Evolutionary conservation across 148 eudicot species (phyloP).

Genomic region (Pouteria glomerata): DNA sequence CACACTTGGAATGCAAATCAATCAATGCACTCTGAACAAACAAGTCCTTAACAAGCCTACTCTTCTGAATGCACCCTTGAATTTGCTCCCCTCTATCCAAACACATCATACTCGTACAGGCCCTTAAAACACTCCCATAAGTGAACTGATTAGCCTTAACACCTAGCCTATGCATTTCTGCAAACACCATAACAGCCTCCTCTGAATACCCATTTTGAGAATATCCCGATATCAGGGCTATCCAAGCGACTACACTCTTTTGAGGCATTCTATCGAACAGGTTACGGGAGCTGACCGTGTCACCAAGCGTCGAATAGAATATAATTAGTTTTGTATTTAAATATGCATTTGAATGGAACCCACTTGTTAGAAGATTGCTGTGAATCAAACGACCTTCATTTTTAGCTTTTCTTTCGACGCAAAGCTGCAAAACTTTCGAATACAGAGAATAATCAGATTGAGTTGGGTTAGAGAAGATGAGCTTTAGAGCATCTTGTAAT

Average conservation of each 20-base stretch:
- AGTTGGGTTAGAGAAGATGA: constrained; percentile 6
- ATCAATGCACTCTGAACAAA: constrained; percentile 24
- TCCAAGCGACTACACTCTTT: constrained; percentile 19
- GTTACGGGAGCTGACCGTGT: constrained; percentile 7
- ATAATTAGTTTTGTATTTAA: constrained; percentile 12
- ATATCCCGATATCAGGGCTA: constrained; percentile 15
- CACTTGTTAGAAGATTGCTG: constrained; percentile 6
- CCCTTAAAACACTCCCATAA: constrained; percentile 18
- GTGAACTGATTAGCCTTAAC: constrained; percentile 19
- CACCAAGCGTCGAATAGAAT: constrained; percentile 13
- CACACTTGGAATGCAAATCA: constrained; percentile 19
- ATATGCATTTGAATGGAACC: constrained; percentile 9
- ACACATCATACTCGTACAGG: constrained; percentile 13
- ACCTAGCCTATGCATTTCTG: constrained; percentile 5
- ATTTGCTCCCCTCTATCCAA: constrained; percentile 15
- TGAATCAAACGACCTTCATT: constrained; percentile 17
- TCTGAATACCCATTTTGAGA: constrained; percentile 15
- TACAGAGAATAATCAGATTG: constrained; percentile 2
- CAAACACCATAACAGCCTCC: constrained; percentile 19
- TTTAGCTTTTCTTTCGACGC: constrained; percentile 4
- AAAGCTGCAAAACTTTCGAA: constrained; percentile 7
- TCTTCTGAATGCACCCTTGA: constrained; percentile 16
- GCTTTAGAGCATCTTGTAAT: constrained; percentile 8
- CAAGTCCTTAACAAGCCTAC: constrained; percentile 12
- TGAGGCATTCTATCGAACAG: constrained; percentile 21